Evolutionary conservation across 2,329 filamentous ascomycete genomes (phyloP).

Genomic region (Ophiosphaerella narmari): DNA sequence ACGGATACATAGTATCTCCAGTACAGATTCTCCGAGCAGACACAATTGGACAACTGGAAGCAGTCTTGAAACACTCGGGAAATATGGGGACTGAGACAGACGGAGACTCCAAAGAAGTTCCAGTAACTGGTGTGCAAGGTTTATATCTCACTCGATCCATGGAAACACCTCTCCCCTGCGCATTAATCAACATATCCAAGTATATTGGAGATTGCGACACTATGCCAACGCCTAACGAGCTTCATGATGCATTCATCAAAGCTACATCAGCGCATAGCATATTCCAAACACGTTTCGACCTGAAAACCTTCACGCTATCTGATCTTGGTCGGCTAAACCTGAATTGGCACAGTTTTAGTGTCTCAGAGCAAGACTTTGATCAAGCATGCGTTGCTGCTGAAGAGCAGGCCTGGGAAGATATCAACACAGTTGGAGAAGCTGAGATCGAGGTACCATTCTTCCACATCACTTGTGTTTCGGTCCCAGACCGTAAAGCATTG

Average conservation of each 20-base stretch:
- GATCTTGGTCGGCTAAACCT: conserved; percentile 7
- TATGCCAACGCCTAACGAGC: conserved; percentile 2
- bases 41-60: not conserved
- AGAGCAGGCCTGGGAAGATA: conserved; percentile 3
- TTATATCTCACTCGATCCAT: not conserved
- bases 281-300: conserved; percentile 9
- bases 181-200: conserved; percentile 2
- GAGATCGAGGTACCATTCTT: conserved; percentile 6
- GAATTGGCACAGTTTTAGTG: conserved; percentile 5
- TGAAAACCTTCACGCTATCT: not conserved
- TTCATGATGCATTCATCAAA: conserved; percentile 1
- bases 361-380: conserved; percentile 5
- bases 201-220: conserved; percentile 1
- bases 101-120: no score
- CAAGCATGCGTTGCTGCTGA: conserved; percentile 2
- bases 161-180: not conserved
- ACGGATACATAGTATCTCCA: not conserved
- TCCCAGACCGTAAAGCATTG: conserved; percentile 5
- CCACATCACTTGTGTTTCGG: conserved; percentile 10
- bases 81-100: not conserved
- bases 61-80: not conserved
- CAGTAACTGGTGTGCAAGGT: no score
- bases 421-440: not conserved
- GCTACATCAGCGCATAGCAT: conserved; percentile 7
- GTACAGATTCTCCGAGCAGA: conserved; percentile 2